phyloP scores from a whole-genome alignment of 768 basidiomycete species.

The Tulasnella sp. region DNA sequence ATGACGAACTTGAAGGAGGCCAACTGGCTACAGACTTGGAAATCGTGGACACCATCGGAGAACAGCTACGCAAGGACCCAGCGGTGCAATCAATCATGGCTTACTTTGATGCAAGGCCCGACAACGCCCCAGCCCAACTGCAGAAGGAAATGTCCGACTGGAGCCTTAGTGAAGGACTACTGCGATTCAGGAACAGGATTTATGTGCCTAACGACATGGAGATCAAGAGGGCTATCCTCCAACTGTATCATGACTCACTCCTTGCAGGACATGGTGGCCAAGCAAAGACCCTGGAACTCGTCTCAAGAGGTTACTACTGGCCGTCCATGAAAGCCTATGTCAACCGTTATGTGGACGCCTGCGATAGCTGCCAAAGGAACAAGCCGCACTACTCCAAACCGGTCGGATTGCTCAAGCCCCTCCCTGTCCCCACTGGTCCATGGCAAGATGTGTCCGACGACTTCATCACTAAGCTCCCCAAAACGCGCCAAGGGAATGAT shows the following conservation, averaged over 20 bases:
- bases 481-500: too few species aligned
- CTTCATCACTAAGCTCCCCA: neutral
- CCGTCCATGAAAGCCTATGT: constrained; percentile 32
- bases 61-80: too few species aligned
- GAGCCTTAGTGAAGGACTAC: neutral
- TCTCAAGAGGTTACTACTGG: constrained; percentile 34
- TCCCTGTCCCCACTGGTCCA: constrained; percentile 34
- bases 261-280: constrained; percentile 28
- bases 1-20: neutral
- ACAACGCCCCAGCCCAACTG: neutral
- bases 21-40: neutral
- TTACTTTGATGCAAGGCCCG: neutral
- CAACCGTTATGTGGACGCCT: constrained; percentile 34
- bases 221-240: neutral
- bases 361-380: constrained; percentile 33
- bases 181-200: constrained; percentile 4
- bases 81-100: too few species aligned
- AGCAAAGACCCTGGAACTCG: constrained; percentile 31
- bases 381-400: constrained; percentile 30
- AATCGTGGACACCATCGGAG: neutral
- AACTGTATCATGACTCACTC: neutral
- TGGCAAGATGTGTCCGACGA: constrained; percentile 35
- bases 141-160: neutral
- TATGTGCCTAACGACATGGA: constrained; percentile 14
- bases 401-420: constrained; percentile 33